Conservation (phyloP, 1,139 yeast species). For the Candida sanyaensis region DNA sequence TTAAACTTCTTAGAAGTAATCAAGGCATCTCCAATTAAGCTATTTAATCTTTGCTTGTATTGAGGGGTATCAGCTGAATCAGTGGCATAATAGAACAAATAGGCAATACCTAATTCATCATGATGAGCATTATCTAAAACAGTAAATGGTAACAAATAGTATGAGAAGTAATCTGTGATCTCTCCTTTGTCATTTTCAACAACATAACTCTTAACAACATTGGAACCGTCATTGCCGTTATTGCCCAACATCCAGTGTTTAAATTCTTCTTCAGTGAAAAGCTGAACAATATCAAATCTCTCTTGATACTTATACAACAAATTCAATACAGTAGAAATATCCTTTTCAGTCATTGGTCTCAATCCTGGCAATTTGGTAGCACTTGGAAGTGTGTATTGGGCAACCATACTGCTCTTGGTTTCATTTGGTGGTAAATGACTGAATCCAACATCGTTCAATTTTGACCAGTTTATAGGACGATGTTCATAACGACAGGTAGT, state of each 20-base stretch:
- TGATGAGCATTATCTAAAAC: slow-evolving; percentile 72
- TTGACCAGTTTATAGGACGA: slow-evolving; percentile 91
- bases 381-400: slow-evolving; percentile 71
- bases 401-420: slow-evolving; percentile 81
- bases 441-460: slow-evolving; percentile 87
- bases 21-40: slow-evolving; percentile 73
- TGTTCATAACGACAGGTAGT: slow-evolving; percentile 92
- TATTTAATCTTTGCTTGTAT: slow-evolving; percentile 59
- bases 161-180: slow-evolving; percentile 87
- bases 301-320: slow-evolving; percentile 64
- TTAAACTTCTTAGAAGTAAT: slow-evolving; percentile 65
- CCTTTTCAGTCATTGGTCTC: slow-evolving; percentile 61
- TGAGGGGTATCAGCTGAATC: slow-evolving; percentile 40
- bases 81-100: slow-evolving; percentile 87
- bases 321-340: slow-evolving; percentile 62
- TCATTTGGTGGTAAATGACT: slow-evolving; percentile 74
- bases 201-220: slow-evolving; percentile 77
- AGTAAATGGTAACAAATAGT: slow-evolving; percentile 84
- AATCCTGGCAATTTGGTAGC: slow-evolving; percentile 59
- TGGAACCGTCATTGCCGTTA: slow-evolving; percentile 23
- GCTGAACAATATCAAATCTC: slow-evolving; percentile 73
- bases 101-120: slow-evolving; percentile 79
- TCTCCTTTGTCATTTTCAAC: slow-evolving; percentile 66
- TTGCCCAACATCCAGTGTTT: slow-evolving; percentile 77
- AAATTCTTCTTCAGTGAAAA: slow-evolving; percentile 69